Evolutionary conservation across 2,329 filamentous ascomycete species (phyloP), one percentile per base, ranked within the genome.

Genomic region (Curvularia verruculosa): DNA sequence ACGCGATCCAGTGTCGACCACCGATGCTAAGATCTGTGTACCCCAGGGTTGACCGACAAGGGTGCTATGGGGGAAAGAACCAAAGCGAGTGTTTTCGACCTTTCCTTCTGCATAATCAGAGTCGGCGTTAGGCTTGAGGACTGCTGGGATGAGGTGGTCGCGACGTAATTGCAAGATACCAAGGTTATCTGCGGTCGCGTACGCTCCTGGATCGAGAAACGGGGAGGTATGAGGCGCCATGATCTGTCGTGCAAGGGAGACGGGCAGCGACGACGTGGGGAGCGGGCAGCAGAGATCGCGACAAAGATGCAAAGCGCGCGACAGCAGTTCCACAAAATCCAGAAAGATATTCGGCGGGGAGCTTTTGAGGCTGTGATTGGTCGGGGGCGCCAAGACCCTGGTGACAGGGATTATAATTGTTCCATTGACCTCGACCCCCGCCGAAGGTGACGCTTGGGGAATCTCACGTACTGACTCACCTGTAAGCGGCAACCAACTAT

Each of bases 1-100:
- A 67, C 92, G 83, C n/a, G 92, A 95, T 12, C 93, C 92, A 0
- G 93, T 97, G 70, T 97, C 91, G 54, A 97, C 92, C 29, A 89
- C 86, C 1, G 92, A 96, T 7, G 95, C 95, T 45, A 91, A 85
- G 21, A 98, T 88, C 74, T 98, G 95, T 6, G 90, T 92, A 26
- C 95, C 95, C 94, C 94, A 98, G 40, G 91, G 89, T 52, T 92
- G 82, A 5, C 86, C 83, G 53, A 96, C 71, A 24, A 83, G 75
- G 0, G 80, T 82, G 60, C 73, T 80, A 65, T 83, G 81, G 2
- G 81, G 81, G 53, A 80, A 83, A 13, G 93, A 96, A 47, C 95
- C 95, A 71, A 96, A 99, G 43, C 93, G 88, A 1, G 94, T 99
- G 78, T 96, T 98, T 52, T 93, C 86, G 41, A 83, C 80, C 19